These are phyloP conservation scores for Aspergillus floridensis DNA, from an alignment of 2,329 filamentous ascomycete species.

Conservation along the genomic window DNA sequence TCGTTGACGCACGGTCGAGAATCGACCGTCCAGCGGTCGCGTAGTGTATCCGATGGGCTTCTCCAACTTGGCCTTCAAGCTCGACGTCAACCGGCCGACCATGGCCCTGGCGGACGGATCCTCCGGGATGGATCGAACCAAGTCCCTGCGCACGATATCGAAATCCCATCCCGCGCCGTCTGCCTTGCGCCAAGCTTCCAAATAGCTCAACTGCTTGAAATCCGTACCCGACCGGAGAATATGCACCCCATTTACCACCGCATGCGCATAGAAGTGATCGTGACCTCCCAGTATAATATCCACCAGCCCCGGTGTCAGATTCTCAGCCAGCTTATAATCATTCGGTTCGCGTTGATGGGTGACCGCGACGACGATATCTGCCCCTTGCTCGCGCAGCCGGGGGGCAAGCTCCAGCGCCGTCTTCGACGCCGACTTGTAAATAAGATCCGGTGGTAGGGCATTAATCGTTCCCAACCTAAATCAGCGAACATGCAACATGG, in stretches of 20 bases:
- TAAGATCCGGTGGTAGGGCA: conserved; percentile 73
- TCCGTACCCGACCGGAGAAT: conserved; percentile 85
- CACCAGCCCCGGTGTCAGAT: conserved; percentile 66
- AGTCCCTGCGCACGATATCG: conserved; percentile 70
- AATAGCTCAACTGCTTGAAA: conserved; percentile 88
- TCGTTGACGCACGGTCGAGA: conserved; percentile 71
- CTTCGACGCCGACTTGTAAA: conserved; percentile 74
- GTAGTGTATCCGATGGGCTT: conserved; percentile 82
- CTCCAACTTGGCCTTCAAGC: conserved; percentile 72
- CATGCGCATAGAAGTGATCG: conserved; percentile 84
- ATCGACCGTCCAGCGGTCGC: conserved; percentile 78
- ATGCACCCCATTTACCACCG: conserved; percentile 73
- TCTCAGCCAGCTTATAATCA: conserved; percentile 78
- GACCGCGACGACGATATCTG: conserved; percentile 77
- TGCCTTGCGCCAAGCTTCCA: conserved; percentile 67
- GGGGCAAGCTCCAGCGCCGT: conserved; percentile 76
- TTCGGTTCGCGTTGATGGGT: conserved; percentile 88
- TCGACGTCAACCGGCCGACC: conserved; percentile 67
- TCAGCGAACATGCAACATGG: neutral
- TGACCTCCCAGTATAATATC: conserved; percentile 87
- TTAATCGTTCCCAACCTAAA: conserved; percentile 77
- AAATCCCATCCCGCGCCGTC: conserved; percentile 67
- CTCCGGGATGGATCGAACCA: conserved; percentile 65
- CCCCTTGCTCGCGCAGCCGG: conserved; percentile 68
- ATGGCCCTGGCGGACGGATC: conserved; percentile 61